Base-by-base conservation (phyloP, 2,329 filamentous ascomycete genomes). In the Aureobasidium sp. region DNA sequence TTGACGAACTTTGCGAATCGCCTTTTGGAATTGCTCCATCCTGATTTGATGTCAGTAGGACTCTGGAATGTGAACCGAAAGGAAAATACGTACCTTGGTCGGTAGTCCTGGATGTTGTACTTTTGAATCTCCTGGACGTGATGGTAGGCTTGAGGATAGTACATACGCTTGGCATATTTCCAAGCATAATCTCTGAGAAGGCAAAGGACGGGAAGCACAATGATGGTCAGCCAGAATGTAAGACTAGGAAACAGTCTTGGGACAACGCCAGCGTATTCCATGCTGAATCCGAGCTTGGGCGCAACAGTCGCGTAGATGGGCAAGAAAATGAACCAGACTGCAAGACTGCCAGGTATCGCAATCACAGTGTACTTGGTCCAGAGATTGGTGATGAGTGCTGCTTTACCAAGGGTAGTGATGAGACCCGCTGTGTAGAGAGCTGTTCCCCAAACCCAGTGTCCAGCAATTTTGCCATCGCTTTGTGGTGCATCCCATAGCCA, bases 21-120 rank as follows among this genome's bases (percentile, higher is more conserved):
- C 94, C 78, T 99, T 99, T 78, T 99, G 94, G 81, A 99, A 99
- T 77, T 99, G 94, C 72, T 99, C 94, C 94, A 99, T 99, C 72
- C 90, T 93, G 66, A 65, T 29, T 34, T 17, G 4, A 17, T 37
- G 48, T 65, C 29, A 65, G 64, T 37, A 20, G 42, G 12, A 3
- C 36, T 42, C 15, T 9, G 7, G 20, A 11, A 9, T 17, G 27
- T 31, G 71, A 29, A 6, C 55, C 55, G 57, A 56, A 20, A 27
- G 14, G 22, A 15, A 22, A 14, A 58, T 20, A 80, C 83, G 68
- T 83, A 92, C 90, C 94, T 87, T 65, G 94, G 94, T 72, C 94
- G 83, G 77, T 99, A 99, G 78, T 99, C 94, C 78, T 99, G 94
- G 64, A 99, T 96, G 70, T 99, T 99, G 79, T 97, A 99, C 78